phyloP scores from a whole-genome alignment of 306 rosid genomes.

The Prunus salicina region DNA sequence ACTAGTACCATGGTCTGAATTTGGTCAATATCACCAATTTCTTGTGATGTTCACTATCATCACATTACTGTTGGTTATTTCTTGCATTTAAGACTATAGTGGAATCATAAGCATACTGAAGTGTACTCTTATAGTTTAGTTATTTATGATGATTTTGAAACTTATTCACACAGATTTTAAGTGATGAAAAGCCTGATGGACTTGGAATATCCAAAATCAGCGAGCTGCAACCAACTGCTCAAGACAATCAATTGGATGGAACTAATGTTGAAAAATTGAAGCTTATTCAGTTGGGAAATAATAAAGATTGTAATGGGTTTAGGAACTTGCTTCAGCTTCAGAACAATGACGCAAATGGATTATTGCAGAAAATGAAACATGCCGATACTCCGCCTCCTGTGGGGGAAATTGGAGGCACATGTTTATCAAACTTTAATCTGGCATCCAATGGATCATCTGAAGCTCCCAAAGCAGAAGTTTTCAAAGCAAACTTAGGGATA shows the following conservation, averaged over 20 bases:
- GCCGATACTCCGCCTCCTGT: constrained; percentile 50
- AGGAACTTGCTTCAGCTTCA: constrained; percentile 66
- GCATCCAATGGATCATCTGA: constrained; percentile 58
- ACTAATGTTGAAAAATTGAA: constrained; percentile 30
- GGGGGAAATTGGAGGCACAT: constrained; percentile 52
- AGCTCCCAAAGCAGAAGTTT: constrained; percentile 50
- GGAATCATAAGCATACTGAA: neutral
- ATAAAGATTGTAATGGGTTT: constrained; percentile 50
- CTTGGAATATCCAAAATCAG: constrained; percentile 45
- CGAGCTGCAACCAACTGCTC: constrained; percentile 42
- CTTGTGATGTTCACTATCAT: neutral
- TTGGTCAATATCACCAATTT: neutral
- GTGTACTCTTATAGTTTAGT: constrained; percentile 3
- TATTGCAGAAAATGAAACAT: constrained; percentile 52
- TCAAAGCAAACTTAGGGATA: constrained; percentile 47
- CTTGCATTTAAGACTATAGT: constrained; percentile 15
- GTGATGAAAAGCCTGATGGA: constrained; percentile 54
- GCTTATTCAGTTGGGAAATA: constrained; percentile 43
- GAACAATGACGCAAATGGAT: constrained; percentile 44
- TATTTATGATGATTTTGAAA: constrained; percentile 30
- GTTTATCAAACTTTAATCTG: constrained; percentile 43
- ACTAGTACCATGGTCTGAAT: neutral
- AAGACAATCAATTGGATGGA: constrained; percentile 45
- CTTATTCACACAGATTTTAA: constrained; percentile 46
- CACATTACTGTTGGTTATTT: constrained; percentile 3